Conservation (phyloP, 768 basidiomycete genomes). For the Lactarius sanguifluus region DNA sequence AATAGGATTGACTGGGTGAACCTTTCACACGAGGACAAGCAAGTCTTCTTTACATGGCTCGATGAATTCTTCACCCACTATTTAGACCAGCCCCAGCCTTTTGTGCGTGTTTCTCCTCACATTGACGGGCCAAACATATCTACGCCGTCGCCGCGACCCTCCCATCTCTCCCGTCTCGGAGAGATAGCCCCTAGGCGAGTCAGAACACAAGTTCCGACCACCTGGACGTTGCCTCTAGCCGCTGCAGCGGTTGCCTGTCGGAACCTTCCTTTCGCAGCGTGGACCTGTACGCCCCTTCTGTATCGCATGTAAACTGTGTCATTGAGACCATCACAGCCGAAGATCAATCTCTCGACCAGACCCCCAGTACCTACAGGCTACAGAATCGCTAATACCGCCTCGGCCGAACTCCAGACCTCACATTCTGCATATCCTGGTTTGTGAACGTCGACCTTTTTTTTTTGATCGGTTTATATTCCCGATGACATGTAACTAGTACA, state of each 20-base stretch:
- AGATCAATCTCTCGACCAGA: slow-evolving; percentile 23
- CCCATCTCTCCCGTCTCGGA: slow-evolving; percentile 13
- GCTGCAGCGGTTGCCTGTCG: not conserved
- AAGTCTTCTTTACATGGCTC: slow-evolving; percentile 73
- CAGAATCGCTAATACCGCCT: too few relatives aligned
- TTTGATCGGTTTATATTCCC: too few relatives aligned
- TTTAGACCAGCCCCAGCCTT: slow-evolving; percentile 32
- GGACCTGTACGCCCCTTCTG: slow-evolving; percentile 15
- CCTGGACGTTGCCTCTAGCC: not conserved
- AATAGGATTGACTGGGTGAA: slow-evolving; percentile 64
- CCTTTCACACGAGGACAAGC: slow-evolving; percentile 64
- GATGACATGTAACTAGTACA: too few relatives aligned
- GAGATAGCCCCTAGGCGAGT: slow-evolving; percentile 1
- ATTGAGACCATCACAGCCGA: slow-evolving; percentile 28
- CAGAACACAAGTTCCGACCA: not conserved
- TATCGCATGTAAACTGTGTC: not conserved
- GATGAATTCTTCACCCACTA: slow-evolving; percentile 73
- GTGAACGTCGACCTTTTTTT: too few relatives aligned
- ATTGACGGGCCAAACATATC: not conserved
- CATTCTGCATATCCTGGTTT: too few relatives aligned
- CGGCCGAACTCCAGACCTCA: too few relatives aligned
- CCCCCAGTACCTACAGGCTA: slow-evolving; percentile 9
- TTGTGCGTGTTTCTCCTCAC: slow-evolving; percentile 7
- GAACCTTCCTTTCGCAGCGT: slow-evolving; percentile 18
- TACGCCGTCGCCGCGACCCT: not conserved